These are phyloP conservation scores for Epichloe bromicola DNA, from an alignment of 2,329 filamentous ascomycete genomes.

Conservation along the genomic window DNA sequence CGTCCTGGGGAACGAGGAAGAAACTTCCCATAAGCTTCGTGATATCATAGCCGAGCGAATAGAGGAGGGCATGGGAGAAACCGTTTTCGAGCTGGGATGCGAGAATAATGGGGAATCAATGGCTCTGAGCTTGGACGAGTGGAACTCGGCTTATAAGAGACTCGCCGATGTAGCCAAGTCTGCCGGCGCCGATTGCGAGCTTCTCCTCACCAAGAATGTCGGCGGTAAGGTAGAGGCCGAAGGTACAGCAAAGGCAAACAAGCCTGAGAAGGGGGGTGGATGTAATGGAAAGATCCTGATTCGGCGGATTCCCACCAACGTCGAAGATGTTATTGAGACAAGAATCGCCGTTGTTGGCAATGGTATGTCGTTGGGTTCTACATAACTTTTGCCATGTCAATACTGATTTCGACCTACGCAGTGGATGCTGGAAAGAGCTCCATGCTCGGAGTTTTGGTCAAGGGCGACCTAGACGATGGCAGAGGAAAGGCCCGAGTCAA, in stretches of 20 bases:
- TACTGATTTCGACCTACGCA: conserved; percentile 14
- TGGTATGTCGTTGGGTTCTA: conserved; percentile 31
- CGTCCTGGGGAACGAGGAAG: conserved; percentile 51
- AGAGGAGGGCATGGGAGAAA: conserved; percentile 76
- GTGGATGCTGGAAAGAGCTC: conserved; percentile 96
- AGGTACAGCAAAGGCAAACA: conserved; percentile 28
- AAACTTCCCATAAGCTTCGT: conserved; percentile 48
- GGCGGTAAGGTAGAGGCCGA: conserved; percentile 63
- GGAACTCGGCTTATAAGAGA: conserved; percentile 56
- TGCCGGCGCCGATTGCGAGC: conserved; percentile 59
- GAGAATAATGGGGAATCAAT: conserved; percentile 84
- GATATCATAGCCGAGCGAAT: conserved; percentile 55
- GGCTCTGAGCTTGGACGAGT: conserved; percentile 60
- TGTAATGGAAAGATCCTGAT: conserved; percentile 80
- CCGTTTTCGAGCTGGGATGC: conserved; percentile 80
- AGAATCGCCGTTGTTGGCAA: conserved; percentile 95
- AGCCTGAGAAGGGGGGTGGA: conserved; percentile 52
- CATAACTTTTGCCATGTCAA: no score
- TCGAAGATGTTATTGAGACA: conserved; percentile 89
- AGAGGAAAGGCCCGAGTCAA: conserved; percentile 89
- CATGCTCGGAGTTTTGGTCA: conserved; percentile 87
- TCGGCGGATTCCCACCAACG: conserved; percentile 55
- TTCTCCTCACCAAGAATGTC: conserved; percentile 84
- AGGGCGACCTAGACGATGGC: conserved; percentile 89
- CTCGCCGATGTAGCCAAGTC: conserved; percentile 52